Conservation (phyloP, 176 grass and related monocot genomes). For the Juncus effusus region DNA sequence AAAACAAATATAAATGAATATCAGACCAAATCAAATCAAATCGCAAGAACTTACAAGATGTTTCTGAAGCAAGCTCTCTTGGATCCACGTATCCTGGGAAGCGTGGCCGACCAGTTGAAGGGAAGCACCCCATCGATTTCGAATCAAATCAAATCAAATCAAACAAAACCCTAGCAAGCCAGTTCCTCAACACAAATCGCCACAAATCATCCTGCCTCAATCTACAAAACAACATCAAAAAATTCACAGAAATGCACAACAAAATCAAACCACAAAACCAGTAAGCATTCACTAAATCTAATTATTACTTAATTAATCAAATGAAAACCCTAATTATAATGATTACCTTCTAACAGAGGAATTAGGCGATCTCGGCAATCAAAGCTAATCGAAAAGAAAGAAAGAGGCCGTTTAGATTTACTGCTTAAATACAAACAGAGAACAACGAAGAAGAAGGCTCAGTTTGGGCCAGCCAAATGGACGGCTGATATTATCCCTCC, state of each 20-base stretch:
- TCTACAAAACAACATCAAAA: neutral
- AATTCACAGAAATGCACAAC: neutral
- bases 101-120: slow-evolving; percentile 2
- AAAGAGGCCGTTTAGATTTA: neutral
- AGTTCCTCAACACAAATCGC: slow-evolving; percentile 3
- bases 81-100: slow-evolving; percentile 26
- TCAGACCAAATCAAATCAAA: neutral
- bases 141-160: too few species aligned
- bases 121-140: slow-evolving; percentile 19
- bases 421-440: neutral
- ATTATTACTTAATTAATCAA: neutral
- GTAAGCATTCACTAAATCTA: neutral
- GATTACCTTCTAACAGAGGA: slow-evolving; percentile 19
- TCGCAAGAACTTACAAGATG: slow-evolving; percentile 17
- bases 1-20: neutral
- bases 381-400: slow-evolving; percentile 1
- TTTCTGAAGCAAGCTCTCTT: slow-evolving; percentile 24
- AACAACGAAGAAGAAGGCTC: neutral
- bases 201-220: slow-evolving; percentile 15
- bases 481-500: neutral
- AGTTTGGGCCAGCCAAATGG: neutral
- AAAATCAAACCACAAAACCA: neutral
- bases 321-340: neutral
- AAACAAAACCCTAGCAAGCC: slow-evolving; percentile 10
- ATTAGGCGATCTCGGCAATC: slow-evolving; percentile 3